Evolutionary conservation across 2,329 filamentous ascomycete species (phyloP).

Genomic region (Fusarium chlamydosporum): DNA sequence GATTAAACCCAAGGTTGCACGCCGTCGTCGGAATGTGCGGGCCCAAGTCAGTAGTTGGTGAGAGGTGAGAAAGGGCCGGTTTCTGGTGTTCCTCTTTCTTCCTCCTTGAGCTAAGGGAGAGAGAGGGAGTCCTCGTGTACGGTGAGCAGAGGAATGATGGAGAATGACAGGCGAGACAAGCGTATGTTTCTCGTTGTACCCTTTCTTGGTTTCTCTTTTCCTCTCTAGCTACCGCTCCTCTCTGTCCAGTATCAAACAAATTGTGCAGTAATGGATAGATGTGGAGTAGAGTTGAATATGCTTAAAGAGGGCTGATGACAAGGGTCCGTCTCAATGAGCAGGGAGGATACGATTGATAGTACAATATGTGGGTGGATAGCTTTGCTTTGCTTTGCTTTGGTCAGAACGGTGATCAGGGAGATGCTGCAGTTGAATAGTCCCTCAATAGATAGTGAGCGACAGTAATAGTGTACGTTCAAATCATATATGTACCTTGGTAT

Average conservation of each 20-base stretch:
- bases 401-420: slow-evolving; percentile 5
- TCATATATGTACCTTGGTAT: neutral
- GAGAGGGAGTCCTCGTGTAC: slow-evolving; percentile 18
- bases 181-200: slow-evolving; percentile 8
- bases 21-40: slow-evolving; percentile 50
- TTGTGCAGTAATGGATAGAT: neutral
- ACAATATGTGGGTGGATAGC: slow-evolving; percentile 5
- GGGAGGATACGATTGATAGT: slow-evolving; percentile 23
- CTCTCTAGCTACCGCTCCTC: neutral
- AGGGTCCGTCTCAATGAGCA: slow-evolving; percentile 19
- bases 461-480: neutral
- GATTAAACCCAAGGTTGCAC: slow-evolving; percentile 39
- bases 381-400: slow-evolving; percentile 6
- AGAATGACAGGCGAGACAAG: slow-evolving; percentile 58
- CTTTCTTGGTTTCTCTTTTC: neutral
- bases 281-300: slow-evolving; percentile 20
- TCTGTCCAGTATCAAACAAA: slow-evolving; percentile 21
- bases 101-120: slow-evolving; percentile 50
- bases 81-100: slow-evolving; percentile 41
- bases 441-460: neutral
- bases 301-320: slow-evolving; percentile 33
- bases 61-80: slow-evolving; percentile 3
- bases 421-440: neutral
- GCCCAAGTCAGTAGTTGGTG: slow-evolving; percentile 27
- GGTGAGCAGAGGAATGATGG: slow-evolving; percentile 39